Percentiles rank a stretch among this genome's conserved stretches.
These are phyloP conservation scores for Xylaria cubensis DNA, from an alignment of 495 filamentous ascomycete genomes.

Conservation along the genomic window DNA sequence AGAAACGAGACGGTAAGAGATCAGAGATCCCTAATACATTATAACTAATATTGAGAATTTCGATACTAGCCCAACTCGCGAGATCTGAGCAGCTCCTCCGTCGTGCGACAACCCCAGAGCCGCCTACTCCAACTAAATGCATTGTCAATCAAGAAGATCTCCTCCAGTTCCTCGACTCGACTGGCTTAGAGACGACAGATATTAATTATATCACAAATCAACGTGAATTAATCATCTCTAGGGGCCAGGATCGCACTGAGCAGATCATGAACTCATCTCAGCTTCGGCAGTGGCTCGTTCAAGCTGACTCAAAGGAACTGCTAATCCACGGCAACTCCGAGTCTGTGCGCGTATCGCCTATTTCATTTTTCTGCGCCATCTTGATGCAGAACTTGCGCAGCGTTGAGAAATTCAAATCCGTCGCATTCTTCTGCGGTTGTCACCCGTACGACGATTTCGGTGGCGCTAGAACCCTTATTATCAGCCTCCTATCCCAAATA, in stretches of 20 bases:
- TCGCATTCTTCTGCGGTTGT: slow-evolving; percentile 15
- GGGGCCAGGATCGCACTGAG: slow-evolving; percentile 15
- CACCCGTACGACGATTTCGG: slow-evolving; percentile 7
- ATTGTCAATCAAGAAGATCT: neutral
- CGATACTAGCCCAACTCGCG: neutral
- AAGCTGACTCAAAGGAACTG: slow-evolving; percentile 9
- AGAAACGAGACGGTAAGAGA: slow-evolving; percentile 13
- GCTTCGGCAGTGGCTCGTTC: slow-evolving; percentile 14
- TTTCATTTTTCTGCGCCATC: slow-evolving; percentile 2
- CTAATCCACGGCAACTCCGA: slow-evolving; percentile 3
- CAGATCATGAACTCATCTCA: slow-evolving; percentile 7
- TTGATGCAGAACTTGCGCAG: slow-evolving; percentile 10
- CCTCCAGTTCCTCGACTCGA: neutral
- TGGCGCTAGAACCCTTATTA: slow-evolving; percentile 4
- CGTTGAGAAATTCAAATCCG: slow-evolving; percentile 2
- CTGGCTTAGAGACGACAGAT: neutral
- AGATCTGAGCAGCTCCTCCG: slow-evolving; percentile 9
- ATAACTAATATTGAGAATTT: neutral
- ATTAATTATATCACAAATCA: slow-evolving; percentile 2
- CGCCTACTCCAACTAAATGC: neutral
- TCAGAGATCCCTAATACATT: neutral
- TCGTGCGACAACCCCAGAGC: neutral
- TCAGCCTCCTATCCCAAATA: slow-evolving; percentile 4
- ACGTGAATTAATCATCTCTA: neutral
- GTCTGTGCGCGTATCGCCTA: neutral